Base-by-base conservation (phyloP, 176 grass and related monocot genomes). In the Juncus effusus region DNA sequence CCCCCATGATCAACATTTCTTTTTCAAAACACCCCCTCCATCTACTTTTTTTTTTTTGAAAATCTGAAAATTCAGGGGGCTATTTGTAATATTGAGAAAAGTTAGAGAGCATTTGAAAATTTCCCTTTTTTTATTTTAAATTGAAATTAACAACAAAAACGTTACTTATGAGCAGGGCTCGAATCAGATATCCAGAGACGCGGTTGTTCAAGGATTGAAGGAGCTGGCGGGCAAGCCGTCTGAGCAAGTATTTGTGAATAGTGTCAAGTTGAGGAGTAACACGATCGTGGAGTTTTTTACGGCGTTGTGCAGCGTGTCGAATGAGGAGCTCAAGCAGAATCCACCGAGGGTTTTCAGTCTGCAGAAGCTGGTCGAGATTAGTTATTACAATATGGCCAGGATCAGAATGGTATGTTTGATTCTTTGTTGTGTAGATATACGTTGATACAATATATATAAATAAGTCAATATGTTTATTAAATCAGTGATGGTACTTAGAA, bases 341-440 rank as follows among this genome's bases (percentile, higher is more conserved):
- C 95, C 95, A 60, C 78, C 95, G 62, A 88, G 95, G 54, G 83
- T 93, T 28, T 90, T 99, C 72, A 99, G 95, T 76, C 86, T 99
- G 83, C 95, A 99, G 72, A 99, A 99, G 68, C 95, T 99, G 67
- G 95, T 99, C 45, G 95, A 99, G 79, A 99, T 99, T 82, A 99
- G 95, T 79, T 99, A 99, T 74, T 99, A 99, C 71, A 99, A 99
- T 81, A 99, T 99, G 95, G 95, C 95, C 69, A 77, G 95, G 56
- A 99, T 99, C 69, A 80, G 95, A 37, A 61, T 99, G 95, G 95
- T 99, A 99, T 79, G 55, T 35, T 74, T 36, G 49, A 5, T 47
- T 47, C 44, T 47, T 28, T 28, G 19, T 28, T 28, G 19, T 28
- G 19, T 28, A 1, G 19, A 28, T 28, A 28, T 1, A 28, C 19